Base-by-base conservation (phyloP, 2,329 filamentous ascomycete species). In the Rutstroemia sp. region DNA sequence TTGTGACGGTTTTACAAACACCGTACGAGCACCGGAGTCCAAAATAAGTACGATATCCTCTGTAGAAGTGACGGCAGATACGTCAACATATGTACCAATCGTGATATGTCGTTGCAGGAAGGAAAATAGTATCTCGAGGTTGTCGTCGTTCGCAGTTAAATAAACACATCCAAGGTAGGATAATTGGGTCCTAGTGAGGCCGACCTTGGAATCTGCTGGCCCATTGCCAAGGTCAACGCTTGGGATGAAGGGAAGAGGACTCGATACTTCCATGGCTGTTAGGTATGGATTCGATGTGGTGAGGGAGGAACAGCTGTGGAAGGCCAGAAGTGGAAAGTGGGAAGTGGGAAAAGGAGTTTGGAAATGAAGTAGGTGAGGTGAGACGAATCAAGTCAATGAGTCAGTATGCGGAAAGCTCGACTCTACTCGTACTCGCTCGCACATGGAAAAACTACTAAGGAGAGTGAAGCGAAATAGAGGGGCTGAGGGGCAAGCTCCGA, bases 1-100 rank as follows among this genome's bases (percentile, higher is more conserved):
- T 69, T 90, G 87, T 56, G 84, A 78, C 48, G 84, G 80, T 17
- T 80, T 80, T 51, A 96, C 88, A 70, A 97, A 94, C 60, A 94
- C 86, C 69, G 87, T 94, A 52, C 84, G 82, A 6, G 91, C 90
- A 58, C 94, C 94, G 61, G 84, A 82, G 70, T 99, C 89, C 56
- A 99, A 82, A 38, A 97, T 78, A 48, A 87, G 81, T 54, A 92
- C 74, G 38, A 97, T 77, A 61, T 95, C 87, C 63, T 91, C 86
- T 55, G 77, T 75, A 10, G 84, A 83, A 34, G 80, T 71, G 41
- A 97, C 77, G 21, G 74, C 73, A 4, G 88, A 86, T 51, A 85
- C 90, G 65, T 96, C 89, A 63, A 96, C 81, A 70, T 88, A 91
- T 61, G 88, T 81, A 62, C 79, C 75, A 61, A 80, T 78, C 37